These are phyloP conservation scores for Biscutella laevigata DNA, from an alignment of 441 rosid species.

Conservation along the genomic window DNA sequence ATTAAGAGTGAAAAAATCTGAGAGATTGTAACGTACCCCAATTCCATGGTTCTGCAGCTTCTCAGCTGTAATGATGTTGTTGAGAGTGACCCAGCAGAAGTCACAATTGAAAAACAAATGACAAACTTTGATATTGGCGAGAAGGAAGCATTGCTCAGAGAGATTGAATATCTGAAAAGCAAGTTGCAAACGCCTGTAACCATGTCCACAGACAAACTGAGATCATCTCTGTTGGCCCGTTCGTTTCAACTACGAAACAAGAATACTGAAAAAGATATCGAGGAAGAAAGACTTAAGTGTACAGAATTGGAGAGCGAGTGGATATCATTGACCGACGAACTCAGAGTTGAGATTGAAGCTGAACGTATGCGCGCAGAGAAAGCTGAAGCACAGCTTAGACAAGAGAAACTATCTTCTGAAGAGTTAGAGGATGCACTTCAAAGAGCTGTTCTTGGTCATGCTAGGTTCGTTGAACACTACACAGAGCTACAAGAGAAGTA, in stretches of 20 bases:
- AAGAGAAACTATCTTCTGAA: conserved; percentile 56
- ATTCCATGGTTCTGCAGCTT: conserved; percentile 29
- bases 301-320: conserved; percentile 95
- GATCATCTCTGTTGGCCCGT: conserved; percentile 61
- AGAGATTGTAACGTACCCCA: neutral
- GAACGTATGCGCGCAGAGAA: conserved; percentile 65
- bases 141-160: conserved; percentile 72
- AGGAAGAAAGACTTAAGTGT: conserved; percentile 70
- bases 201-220: conserved; percentile 49
- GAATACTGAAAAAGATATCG: conserved; percentile 44
- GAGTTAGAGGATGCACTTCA: conserved; percentile 82
- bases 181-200: conserved; percentile 43
- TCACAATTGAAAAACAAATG: conserved; percentile 29
- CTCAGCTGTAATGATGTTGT: conserved; percentile 16
- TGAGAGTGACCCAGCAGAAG: conserved; percentile 24
- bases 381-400: conserved; percentile 50
- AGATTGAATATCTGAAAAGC: conserved; percentile 54
- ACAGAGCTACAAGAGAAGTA: conserved; percentile 80
- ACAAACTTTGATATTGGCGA: conserved; percentile 35
- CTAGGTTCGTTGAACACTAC: conserved; percentile 88
- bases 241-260: conserved; percentile 48
- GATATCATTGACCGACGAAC: conserved; percentile 82
- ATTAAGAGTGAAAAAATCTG: neutral
- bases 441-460: conserved; percentile 82
- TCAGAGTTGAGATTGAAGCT: conserved; percentile 74